Conservation (phyloP, 192 early-diverging fungal genomes). For the Linnemannia exigua region DNA sequence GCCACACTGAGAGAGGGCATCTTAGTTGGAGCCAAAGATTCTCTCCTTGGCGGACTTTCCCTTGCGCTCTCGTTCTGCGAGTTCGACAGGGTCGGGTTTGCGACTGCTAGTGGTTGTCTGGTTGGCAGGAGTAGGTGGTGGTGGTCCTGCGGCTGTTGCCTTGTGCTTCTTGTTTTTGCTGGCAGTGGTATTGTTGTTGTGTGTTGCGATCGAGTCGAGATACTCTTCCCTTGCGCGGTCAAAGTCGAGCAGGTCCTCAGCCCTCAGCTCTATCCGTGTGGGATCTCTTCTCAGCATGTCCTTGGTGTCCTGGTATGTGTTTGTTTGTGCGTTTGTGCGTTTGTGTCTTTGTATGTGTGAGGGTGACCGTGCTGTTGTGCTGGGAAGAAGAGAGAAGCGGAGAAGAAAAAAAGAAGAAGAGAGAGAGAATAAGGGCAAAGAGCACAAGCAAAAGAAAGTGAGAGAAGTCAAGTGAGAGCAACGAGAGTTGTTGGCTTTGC, state of each 20-base stretch:
- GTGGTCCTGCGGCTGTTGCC: conserved; percentile 10
- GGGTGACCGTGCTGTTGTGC: background rate
- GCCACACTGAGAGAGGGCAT: background rate
- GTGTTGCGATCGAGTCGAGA: conserved; percentile 17
- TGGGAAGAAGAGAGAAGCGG: background rate
- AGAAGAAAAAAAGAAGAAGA: background rate
- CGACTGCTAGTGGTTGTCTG: background rate
- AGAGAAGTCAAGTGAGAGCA: background rate
- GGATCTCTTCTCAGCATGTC: conserved; percentile 44
- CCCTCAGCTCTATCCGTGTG: conserved; percentile 31
- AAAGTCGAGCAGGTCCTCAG: conserved; percentile 36
- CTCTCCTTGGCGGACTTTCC: conserved; percentile 39
- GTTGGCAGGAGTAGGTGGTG: conserved; percentile 35
- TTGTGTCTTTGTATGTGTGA: background rate
- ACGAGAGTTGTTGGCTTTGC: background rate
- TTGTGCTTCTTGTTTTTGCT: background rate
- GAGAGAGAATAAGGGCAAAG: too few relatives aligned
- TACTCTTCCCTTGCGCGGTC: conserved; percentile 41
- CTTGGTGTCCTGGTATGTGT: background rate
- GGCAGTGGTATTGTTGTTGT: conserved; percentile 4
- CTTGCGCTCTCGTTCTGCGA: conserved; percentile 30
- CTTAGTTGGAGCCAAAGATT: conserved; percentile 16
- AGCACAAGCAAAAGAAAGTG: background rate
- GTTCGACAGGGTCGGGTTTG: conserved; percentile 27
- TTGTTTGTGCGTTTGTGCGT: background rate